Evolutionary conservation across 2,329 filamentous ascomycete genomes (phyloP), one percentile per base, ranked within the genome.

Genomic region (Sporothrix mexicana): DNA sequence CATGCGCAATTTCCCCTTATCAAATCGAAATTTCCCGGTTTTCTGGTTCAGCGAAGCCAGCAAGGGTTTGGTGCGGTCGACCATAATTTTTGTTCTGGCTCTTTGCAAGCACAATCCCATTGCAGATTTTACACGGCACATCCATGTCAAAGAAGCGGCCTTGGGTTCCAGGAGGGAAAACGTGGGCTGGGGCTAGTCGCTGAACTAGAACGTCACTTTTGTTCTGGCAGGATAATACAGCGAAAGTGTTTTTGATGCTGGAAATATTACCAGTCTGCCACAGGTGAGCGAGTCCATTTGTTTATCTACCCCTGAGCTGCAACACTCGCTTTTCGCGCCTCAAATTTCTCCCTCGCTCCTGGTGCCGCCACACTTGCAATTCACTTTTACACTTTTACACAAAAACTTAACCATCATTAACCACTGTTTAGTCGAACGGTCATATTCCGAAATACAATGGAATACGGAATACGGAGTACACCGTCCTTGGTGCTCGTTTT

Each of bases 121-220:
- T 51, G 69, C 69, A 70, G 41, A 70, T 70, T 49, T 43, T 47
- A 61, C 68, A 59, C 30, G 68, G 53, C 68, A 61, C 68, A 70
- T 70, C 68, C 68, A 59, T 70, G 55, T 62, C 69, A 41, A 62
- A 25, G 23, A 41, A 49, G 67, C 41, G 36, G 30, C 2, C 36
- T 53, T 49, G 7, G 30, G 8, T 62, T 15, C 41, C 55, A 17
- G 17, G n/a, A 43, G n/a, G 23, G 20, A 61, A 69, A 70, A 70
- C 68, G 68, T 70, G 67, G 67, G 49, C 47, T n/a, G 30, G 53
- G 41, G n/a, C 55, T 62, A 61, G 55, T 62, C 55, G 12, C 20
- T 55, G 43, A 41, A 47, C 55, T 70, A 62, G 69, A 47, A 69
- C 51, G 23, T 43, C 23, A 51, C 30, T 68, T 47, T 36, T 53